Evolutionary conservation across 2,329 filamentous ascomycete species (phyloP).

Genomic region (Thielaviopsis populi): DNA sequence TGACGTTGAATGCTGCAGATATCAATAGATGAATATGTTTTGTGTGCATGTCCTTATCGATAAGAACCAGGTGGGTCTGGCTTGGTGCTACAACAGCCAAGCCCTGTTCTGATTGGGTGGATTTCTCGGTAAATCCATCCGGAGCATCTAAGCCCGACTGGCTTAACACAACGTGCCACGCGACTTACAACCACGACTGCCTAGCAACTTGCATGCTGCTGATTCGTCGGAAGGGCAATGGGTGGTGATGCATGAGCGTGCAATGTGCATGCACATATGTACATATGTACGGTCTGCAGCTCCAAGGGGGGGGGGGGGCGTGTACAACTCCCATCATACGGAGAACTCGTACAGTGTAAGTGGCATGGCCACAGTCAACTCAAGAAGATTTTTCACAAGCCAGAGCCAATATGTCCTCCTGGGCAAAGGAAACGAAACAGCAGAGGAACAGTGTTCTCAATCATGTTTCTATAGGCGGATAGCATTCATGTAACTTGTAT

Average conservation of each 20-base stretch:
- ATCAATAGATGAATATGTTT: not conserved
- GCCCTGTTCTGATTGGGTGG: not conserved
- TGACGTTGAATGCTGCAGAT: not conserved
- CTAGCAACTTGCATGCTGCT: not conserved
- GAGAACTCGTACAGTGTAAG: too few relatives aligned
- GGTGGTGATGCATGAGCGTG: not conserved
- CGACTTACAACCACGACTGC: not conserved
- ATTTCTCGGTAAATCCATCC: not conserved
- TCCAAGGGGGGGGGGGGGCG: not conserved
- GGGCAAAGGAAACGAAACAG: not conserved
- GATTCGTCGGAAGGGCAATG: not conserved
- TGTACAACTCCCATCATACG: not conserved
- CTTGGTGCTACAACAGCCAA: not conserved
- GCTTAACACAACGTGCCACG: not conserved
- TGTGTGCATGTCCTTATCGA: not conserved
- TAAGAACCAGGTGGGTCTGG: not conserved
- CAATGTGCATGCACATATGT: not conserved
- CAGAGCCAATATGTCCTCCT: not conserved
- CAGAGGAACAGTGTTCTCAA: too few relatives aligned
- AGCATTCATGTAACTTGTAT: not conserved
- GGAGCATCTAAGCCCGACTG: not conserved
- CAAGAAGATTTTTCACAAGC: not conserved
- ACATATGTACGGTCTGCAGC: not conserved
- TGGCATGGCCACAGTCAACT: not conserved
- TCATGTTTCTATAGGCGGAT: not conserved